Evolutionary conservation across 148 eudicot genomes (phyloP), one percentile per base, ranked within the genome.

Genomic region (Camellia japonica): DNA sequence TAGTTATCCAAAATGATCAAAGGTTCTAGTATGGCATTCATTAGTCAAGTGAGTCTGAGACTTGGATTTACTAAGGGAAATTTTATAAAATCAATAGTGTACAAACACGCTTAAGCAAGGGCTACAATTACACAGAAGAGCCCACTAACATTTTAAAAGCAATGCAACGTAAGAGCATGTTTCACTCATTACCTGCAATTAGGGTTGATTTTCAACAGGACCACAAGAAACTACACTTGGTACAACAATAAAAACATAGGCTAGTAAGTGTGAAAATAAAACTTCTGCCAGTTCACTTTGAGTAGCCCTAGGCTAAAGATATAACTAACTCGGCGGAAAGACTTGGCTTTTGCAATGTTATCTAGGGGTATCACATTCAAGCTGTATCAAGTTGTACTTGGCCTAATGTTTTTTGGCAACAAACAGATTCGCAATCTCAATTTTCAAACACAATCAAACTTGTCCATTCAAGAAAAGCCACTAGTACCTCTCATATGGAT

Each of bases 211-310:
- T 5, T 51, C 6, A 51, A 51, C 41, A 2, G 41, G 41, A 14
- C 70, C 70, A 30, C 38, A 30, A 30, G 38, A 30, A 30, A 30
- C 38, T 30, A 30, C 38, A 30, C 38, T 30, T 30, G 38, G 38
- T 1, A 30, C 38, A 30, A 30, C 38, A 30, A 30, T 30, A 30
- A 30, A 30, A 30, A 30, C 38, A 30, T 30, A 30, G 38, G 38
- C 38, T 30, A 30, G 38, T 30, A 30, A 30, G 38, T 30, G 38
- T 30, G 38, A 30, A 30, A 30, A 30, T 30, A 30, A 10, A 68
- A 68, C 71, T 6, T 68, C 71, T 68, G 6, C 51, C 71, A 15
- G 71, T 42, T 68, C 51, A 43, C n/a, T 68, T 43, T 9, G 71
- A 41, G 3, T 43, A 46, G 51, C 20, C 71, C 49, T 13, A 42